Base-by-base conservation (phyloP, 441 rosid genomes). In the Pelargonium australe region DNA sequence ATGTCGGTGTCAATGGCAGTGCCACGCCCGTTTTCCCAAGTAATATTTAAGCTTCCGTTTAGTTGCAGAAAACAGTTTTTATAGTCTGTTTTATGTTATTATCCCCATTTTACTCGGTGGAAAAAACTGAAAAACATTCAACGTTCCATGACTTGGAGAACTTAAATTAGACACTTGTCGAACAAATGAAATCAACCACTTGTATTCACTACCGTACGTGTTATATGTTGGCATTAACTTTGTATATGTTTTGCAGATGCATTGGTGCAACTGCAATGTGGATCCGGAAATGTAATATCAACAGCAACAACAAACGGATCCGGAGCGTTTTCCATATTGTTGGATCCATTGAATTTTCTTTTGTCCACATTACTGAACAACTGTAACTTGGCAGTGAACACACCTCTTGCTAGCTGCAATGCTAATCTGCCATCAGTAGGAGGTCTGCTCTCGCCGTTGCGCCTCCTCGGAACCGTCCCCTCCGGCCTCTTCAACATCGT, bases 341-440 rank as follows among this genome's bases (percentile, higher is more conserved):
- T 84, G 65, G 80, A 80, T 66, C 88, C 87, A 25, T 45, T 79
- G 11, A 78, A 76, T 0, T 49, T 7, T 23, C 1, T 76, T 16
- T 47, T 80, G 12, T 79, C 84, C n/a, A 31, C 84, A 1, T 11
- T 81, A 13, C 73, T 83, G 75, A 69, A 53, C 71, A 67, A 60
- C 64, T 83, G 85, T 78, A 71, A 12, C 62, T 40, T 84, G 10
- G 76, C 4, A 16, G 85, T 83, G 11, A 57, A 68, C 13, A 77
- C 88, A 1, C 87, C 87, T 0, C 77, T 84, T 64, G 55, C 83
- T 16, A 81, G 1, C 70, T 80, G 87, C 81, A 73, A 80, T 64
- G 13, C 82, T 8, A 51, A 43, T 14, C 68, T 81, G 25, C 82
- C 85, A 0, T 14, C 76, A 0, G 51, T 9, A 0, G 85, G 83